Evolutionary conservation across 2,329 filamentous ascomycete genomes (phyloP).

Genomic region (Stagonosporopsis cucurbitacearum): DNA sequence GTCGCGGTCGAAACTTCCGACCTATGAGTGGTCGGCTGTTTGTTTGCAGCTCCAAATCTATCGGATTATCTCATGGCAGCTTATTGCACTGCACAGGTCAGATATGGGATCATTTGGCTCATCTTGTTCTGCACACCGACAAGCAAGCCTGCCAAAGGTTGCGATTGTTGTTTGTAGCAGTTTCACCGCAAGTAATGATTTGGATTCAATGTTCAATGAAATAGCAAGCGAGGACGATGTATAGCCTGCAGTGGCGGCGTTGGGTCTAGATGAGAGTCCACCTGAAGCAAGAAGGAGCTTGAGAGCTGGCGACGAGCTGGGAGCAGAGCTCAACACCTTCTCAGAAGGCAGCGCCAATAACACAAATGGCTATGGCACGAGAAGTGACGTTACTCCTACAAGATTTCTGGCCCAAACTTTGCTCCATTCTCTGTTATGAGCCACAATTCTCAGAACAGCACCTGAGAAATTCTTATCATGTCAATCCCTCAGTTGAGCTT

Average conservation of each 20-base stretch:
- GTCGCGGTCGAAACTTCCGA: conserved; percentile 10
- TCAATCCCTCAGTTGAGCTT: no score
- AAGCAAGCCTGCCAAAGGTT: not conserved
- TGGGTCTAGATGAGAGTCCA: not conserved
- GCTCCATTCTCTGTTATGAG: no score
- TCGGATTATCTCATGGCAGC: not conserved
- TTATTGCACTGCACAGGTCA: not conserved
- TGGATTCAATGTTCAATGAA: no score
- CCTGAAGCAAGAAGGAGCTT: not conserved
- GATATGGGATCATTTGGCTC: not conserved
- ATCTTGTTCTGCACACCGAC: not conserved
- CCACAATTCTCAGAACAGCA: no score
- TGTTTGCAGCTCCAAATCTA: not conserved
- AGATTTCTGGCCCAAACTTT: no score
- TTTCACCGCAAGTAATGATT: not conserved
- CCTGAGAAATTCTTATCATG: no score
- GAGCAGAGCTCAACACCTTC: not conserved
- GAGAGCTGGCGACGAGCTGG: not conserved
- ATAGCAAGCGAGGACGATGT: not conserved
- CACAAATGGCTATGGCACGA: not conserved
- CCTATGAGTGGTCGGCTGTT: not conserved
- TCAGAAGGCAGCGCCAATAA: not conserved
- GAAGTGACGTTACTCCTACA: no score
- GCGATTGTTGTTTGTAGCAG: not conserved
- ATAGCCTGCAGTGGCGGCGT: not conserved